These are phyloP conservation scores for Clavispora phyllophila DNA, from an alignment of 805 yeast species.

Conservation along the genomic window DNA sequence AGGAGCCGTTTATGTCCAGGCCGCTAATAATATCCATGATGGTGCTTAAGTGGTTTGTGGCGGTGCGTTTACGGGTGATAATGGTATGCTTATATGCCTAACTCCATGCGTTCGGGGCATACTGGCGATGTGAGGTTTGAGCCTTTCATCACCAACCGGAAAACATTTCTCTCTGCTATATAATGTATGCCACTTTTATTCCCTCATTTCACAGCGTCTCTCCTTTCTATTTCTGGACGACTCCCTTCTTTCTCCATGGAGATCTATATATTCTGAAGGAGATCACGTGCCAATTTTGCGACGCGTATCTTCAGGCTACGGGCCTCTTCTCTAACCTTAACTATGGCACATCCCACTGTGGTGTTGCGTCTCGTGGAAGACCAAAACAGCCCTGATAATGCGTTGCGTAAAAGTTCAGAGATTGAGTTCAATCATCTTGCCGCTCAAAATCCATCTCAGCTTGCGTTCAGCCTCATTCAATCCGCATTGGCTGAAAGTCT, in stretches of 20 bases:
- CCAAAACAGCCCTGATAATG: slow-evolving; percentile 46
- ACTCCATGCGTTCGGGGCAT: no score
- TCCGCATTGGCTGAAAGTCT: slow-evolving; percentile 30
- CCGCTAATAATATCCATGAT: slow-evolving; percentile 41
- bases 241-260: no score
- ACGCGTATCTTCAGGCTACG: background rate
- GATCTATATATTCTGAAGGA: no score
- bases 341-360: background rate
- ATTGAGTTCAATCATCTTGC: slow-evolving; percentile 38
- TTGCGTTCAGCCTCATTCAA: slow-evolving; percentile 38
- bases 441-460: slow-evolving; percentile 45
- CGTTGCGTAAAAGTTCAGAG: slow-evolving; percentile 50
- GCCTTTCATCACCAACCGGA: no score
- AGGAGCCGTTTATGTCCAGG: slow-evolving; percentile 40
- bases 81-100: background rate
- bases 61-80: background rate
- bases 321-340: background rate
- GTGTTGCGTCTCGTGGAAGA: slow-evolving; percentile 13
- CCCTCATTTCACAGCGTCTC: no score
- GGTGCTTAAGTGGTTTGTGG: background rate
- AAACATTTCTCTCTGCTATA: no score
- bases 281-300: background rate
- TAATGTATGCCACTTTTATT: no score
- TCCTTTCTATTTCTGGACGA: no score
- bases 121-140: no score